Percentiles rank a stretch among this genome's conserved stretches.
Evolutionary conservation across 345 rosid genomes (phyloP).

Genomic region (Camelina laxa): DNA sequence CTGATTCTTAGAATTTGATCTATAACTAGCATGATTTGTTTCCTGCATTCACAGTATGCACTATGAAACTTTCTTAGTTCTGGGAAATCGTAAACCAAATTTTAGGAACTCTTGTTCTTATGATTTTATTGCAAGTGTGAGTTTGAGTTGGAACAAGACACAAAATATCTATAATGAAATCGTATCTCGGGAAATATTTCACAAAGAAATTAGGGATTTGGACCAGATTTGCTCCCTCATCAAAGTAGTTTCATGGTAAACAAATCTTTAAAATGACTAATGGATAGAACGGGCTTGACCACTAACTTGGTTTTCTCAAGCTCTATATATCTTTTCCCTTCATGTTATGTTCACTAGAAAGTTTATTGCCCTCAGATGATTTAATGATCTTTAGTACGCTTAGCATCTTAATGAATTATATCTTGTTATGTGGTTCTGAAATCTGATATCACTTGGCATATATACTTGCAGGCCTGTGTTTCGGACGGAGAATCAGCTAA

Average conservation of each 20-base stretch:
- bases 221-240: conserved; percentile 11
- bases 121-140: background rate
- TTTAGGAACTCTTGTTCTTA: conserved; percentile 1
- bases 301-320: background rate
- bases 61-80: conserved; percentile 25
- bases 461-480: conserved; percentile 80
- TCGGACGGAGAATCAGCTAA: conserved; percentile 81
- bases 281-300: background rate
- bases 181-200: background rate
- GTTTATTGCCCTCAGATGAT: background rate
- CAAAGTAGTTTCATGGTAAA: background rate
- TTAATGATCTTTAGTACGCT: conserved; percentile 24
- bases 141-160: conserved; percentile 23
- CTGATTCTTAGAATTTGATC: conserved; percentile 29
- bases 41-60: conserved; percentile 28
- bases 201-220: background rate
- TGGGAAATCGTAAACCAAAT: conserved; percentile 9
- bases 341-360: conserved; percentile 18
- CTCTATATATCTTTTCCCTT: conserved; percentile 22
- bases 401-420: conserved; percentile 26
- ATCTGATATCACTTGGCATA: conserved; percentile 26
- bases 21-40: conserved; percentile 26
- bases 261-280: background rate
- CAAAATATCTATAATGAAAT: conserved; percentile 2
- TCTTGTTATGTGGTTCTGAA: conserved; percentile 23